These are phyloP conservation scores for Calvatia gigantea DNA, from an alignment of 768 basidiomycete species.

Conservation along the genomic window DNA sequence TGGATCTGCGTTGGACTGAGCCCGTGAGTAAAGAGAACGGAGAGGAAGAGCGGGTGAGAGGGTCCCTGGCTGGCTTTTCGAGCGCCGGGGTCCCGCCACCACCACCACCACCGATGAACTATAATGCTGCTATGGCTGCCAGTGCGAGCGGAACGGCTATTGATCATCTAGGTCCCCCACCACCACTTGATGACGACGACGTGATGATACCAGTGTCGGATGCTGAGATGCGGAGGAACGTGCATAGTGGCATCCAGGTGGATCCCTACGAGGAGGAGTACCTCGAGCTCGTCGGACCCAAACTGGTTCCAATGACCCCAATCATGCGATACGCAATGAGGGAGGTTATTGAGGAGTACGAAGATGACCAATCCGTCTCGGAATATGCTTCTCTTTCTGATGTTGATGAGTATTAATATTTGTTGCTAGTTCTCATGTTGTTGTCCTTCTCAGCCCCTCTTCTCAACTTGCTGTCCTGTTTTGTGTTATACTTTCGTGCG, in stretches of 20 bases:
- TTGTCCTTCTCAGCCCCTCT: neutral
- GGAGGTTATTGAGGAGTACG: constrained; percentile 79
- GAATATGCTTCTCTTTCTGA: constrained; percentile 81
- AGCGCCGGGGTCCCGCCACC: constrained; percentile 5
- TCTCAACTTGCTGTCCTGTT: neutral
- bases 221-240: constrained; percentile 26
- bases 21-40: constrained; percentile 54
- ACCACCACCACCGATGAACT: constrained; percentile 5
- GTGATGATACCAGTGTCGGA: constrained; percentile 20
- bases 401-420: constrained; percentile 62
- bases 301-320: constrained; percentile 71
- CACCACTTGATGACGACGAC: constrained; percentile 16
- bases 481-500: neutral
- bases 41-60: constrained; percentile 22
- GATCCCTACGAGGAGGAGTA: constrained; percentile 43
- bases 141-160: constrained; percentile 10
- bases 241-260: constrained; percentile 36
- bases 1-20: constrained; percentile 78
- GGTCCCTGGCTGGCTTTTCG: constrained; percentile 8
- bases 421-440: neutral
- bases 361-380: constrained; percentile 69
- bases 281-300: constrained; percentile 66
- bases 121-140: constrained; percentile 9
- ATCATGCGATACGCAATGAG: constrained; percentile 85
- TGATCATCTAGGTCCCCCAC: constrained; percentile 11